These are phyloP conservation scores for Musa beccarii DNA, from an alignment of 176 grass and related monocot species.

Conservation along the genomic window DNA sequence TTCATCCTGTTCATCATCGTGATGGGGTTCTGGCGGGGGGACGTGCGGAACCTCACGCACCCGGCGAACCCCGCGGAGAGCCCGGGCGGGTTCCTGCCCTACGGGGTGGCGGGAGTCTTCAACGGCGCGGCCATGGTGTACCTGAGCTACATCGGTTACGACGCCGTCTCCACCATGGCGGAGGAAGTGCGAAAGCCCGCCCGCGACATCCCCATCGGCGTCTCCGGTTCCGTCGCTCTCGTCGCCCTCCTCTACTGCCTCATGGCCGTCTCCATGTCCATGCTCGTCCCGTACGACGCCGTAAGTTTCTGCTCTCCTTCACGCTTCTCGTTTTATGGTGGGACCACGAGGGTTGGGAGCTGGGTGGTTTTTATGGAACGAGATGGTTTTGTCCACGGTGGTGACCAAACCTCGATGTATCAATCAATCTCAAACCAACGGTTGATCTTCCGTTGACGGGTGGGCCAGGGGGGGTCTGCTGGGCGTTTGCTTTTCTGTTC, in stretches of 20 bases:
- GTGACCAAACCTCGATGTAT: too few species aligned
- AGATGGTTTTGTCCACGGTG: too few species aligned
- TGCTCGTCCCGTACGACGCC: conserved; percentile 94
- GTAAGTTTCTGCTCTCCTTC: conserved; percentile 19
- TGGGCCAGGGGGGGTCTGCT: too few species aligned
- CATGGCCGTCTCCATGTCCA: conserved; percentile 88
- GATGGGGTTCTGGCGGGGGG: conserved; percentile 66
- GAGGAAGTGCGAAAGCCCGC: conserved; percentile 72
- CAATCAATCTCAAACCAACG: too few species aligned
- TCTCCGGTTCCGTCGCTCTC: conserved; percentile 72
- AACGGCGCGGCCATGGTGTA: conserved; percentile 89
- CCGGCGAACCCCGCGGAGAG: conserved; percentile 40
- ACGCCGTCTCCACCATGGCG: conserved; percentile 97
- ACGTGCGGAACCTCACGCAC: conserved; percentile 52
- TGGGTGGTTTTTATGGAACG: too few species aligned
- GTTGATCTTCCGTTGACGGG: too few species aligned
- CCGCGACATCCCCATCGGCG: conserved; percentile 74
- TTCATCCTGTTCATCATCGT: conserved; percentile 92
- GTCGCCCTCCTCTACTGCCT: conserved; percentile 92
- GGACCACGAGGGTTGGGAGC: neutral
- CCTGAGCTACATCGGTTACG: conserved; percentile 97
- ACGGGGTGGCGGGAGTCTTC: conserved; percentile 69
- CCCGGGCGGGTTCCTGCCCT: conserved; percentile 65
- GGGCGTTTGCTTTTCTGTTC: too few species aligned
- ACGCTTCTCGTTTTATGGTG: neutral